Conservation (phyloP, 768 basidiomycete species). For the Scleroderma bovista region DNA sequence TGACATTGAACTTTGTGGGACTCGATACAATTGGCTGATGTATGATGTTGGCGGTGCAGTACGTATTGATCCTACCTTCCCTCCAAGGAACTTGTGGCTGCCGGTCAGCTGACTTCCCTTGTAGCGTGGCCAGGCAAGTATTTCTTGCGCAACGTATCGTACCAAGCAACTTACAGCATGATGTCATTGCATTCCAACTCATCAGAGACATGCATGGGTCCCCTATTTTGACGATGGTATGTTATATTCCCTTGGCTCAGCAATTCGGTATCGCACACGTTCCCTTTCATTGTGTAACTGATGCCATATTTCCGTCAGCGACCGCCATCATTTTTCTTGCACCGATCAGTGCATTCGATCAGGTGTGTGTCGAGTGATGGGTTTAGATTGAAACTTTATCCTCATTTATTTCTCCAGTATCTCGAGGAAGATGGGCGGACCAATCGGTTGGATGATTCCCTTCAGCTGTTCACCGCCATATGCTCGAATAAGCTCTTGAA, state of each 20-base stretch:
- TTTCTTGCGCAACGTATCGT: constrained; percentile 2
- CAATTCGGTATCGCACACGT: no score
- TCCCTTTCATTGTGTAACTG: no score
- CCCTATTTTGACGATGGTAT: constrained; percentile 82
- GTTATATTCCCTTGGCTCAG: constrained; percentile 19
- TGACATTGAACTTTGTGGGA: constrained; percentile 57
- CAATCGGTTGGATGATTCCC: constrained; percentile 77
- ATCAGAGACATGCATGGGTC: constrained; percentile 73
- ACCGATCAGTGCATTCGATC: constrained; percentile 84
- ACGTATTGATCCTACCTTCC: constrained; percentile 26
- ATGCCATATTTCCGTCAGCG: constrained; percentile 40
- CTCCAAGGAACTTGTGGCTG: not conserved
- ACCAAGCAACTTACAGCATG: constrained; percentile 9
- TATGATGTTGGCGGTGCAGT: constrained; percentile 85
- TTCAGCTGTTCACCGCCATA: constrained; percentile 70
- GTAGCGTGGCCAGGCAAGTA: constrained; percentile 58
- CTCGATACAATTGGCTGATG: constrained; percentile 67
- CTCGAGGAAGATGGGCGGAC: constrained; percentile 76
- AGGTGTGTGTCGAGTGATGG: constrained; percentile 44
- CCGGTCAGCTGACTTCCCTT: constrained; percentile 6
- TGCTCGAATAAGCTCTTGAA: constrained; percentile 72
- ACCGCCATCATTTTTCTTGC: constrained; percentile 84
- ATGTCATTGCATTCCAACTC: constrained; percentile 10
- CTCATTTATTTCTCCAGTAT: constrained; percentile 41
- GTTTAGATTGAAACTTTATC: constrained; percentile 7